Conservation (phyloP, 225 moss, liverwort and hornwort species). For the Antitrichia curtipendula region DNA sequence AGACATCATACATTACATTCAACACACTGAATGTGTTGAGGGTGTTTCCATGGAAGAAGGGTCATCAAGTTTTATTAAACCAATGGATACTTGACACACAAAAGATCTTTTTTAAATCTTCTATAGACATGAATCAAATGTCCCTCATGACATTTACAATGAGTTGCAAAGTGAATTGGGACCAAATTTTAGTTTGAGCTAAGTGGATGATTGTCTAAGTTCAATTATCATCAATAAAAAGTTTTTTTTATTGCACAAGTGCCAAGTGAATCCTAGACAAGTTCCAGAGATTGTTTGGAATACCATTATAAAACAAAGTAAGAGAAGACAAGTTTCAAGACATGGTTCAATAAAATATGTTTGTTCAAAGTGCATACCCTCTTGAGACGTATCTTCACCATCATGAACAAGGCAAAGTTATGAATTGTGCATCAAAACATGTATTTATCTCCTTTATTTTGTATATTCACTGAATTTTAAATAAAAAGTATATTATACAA, state of each 20-base stretch:
- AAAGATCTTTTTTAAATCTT: neutral
- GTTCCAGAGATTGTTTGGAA: rapidly evolving
- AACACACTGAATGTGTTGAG: too few species aligned
- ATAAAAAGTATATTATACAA: too few species aligned
- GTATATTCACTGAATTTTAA: too few species aligned
- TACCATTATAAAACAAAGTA: neutral
- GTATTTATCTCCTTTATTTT: neutral
- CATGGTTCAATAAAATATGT: neutral
- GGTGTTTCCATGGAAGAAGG: neutral
- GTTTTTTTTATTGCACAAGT: neutral
- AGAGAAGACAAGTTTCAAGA: neutral
- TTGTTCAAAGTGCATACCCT: rapidly evolving
- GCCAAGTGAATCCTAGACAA: neutral
- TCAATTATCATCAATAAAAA: neutral
- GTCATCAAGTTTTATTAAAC: neutral
- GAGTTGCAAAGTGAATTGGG: neutral
- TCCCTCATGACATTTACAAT: too few species aligned
- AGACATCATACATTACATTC: too few species aligned
- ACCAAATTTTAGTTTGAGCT: neutral
- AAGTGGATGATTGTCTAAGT: neutral
- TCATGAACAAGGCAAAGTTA: neutral
- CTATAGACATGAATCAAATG: neutral
- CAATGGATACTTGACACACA: neutral
- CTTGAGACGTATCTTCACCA: neutral
- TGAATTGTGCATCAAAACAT: neutral